Evolutionary conservation across 108 stramenopile genomes (phyloP).

Genomic region (Cyclostephanos tholiformis): DNA sequence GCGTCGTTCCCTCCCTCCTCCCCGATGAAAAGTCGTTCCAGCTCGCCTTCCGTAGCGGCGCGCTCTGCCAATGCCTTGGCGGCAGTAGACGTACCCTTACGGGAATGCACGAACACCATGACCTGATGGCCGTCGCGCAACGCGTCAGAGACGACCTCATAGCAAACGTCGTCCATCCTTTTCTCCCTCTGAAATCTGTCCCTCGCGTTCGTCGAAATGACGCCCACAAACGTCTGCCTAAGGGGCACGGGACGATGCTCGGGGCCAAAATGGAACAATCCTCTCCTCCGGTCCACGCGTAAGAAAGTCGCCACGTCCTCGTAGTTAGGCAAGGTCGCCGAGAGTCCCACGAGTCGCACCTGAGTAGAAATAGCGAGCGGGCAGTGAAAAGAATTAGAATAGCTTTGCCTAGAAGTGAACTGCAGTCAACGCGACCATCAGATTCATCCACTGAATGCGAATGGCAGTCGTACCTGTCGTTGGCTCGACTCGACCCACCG

Average conservation of each 20-base stretch:
- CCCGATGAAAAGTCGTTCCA: slow-evolving; percentile 74
- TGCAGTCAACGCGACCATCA: too few relatives aligned
- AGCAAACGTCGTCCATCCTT: slow-evolving; percentile 93
- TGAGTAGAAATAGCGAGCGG: too few relatives aligned
- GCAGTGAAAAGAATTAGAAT: too few relatives aligned
- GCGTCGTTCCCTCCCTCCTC: slow-evolving; percentile 58
- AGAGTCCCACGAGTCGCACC: slow-evolving; percentile 96
- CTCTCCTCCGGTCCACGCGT: slow-evolving; percentile 77
- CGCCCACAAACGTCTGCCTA: slow-evolving; percentile 95
- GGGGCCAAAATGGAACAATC: slow-evolving; percentile 95
- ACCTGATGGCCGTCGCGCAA: slow-evolving; percentile 95
- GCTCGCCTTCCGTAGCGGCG: slow-evolving; percentile 61
- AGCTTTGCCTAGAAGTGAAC: too few relatives aligned
- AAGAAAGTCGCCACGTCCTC: slow-evolving; percentile 87
- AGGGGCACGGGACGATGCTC: slow-evolving; percentile 98
- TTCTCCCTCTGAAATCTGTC: slow-evolving; percentile 69
- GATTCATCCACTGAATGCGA: too few relatives aligned
- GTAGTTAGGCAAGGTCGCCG: slow-evolving; percentile 98
- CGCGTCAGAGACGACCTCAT: slow-evolving; percentile 87
- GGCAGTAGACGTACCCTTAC: slow-evolving; percentile 95
- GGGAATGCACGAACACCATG: slow-evolving; percentile 99
- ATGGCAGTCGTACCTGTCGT: slow-evolving; percentile 78
- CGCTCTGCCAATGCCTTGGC: slow-evolving; percentile 81
- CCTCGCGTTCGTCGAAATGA: slow-evolving; percentile 76
- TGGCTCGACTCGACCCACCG: slow-evolving; percentile 95